Evolutionary conservation across 2,329 filamentous ascomycete genomes (phyloP).

Genomic region (Colletotrichum theobromicola): DNA sequence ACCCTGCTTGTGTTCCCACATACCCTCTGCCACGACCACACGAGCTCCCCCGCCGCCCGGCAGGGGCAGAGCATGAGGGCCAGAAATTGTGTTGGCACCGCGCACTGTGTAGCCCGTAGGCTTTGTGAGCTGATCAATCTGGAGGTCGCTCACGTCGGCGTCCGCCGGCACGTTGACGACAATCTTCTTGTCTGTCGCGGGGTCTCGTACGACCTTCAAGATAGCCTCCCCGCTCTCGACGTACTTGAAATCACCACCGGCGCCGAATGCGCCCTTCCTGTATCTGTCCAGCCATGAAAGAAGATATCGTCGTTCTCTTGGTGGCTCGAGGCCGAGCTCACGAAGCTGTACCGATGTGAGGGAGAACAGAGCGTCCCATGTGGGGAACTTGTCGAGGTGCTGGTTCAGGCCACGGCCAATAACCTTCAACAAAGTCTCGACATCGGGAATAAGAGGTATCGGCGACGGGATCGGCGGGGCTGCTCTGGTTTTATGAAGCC

Average conservation of each 20-base stretch:
- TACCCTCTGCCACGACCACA: constrained; percentile 78
- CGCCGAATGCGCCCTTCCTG: constrained; percentile 75
- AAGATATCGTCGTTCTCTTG: constrained; percentile 82
- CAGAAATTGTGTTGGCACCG: constrained; percentile 72
- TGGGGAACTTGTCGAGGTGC: constrained; percentile 85
- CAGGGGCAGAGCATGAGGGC: constrained; percentile 74
- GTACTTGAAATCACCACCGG: constrained; percentile 80
- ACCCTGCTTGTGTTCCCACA: constrained; percentile 90
- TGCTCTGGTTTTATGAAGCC: constrained; percentile 46
- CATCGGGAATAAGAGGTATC: constrained; percentile 86
- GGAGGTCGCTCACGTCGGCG: constrained; percentile 33
- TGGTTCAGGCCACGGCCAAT: constrained; percentile 87
- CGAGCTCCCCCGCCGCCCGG: constrained; percentile 69
- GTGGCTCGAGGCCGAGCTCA: constrained; percentile 85
- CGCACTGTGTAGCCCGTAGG: constrained; percentile 66
- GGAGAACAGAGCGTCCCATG: constrained; percentile 90
- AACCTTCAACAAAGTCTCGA: constrained; percentile 83
- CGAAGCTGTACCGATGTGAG: constrained; percentile 78
- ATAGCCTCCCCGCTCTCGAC: constrained; percentile 64
- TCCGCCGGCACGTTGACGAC: constrained; percentile 61
- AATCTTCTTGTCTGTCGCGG: constrained; percentile 49
- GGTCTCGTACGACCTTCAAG: constrained; percentile 52
- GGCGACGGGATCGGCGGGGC: constrained; percentile 64
- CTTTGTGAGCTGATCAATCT: constrained; percentile 35
- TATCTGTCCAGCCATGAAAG: constrained; percentile 89